Base-by-base conservation (phyloP, 1,139 yeast genomes). In the Candida pseudoviswanathii region DNA sequence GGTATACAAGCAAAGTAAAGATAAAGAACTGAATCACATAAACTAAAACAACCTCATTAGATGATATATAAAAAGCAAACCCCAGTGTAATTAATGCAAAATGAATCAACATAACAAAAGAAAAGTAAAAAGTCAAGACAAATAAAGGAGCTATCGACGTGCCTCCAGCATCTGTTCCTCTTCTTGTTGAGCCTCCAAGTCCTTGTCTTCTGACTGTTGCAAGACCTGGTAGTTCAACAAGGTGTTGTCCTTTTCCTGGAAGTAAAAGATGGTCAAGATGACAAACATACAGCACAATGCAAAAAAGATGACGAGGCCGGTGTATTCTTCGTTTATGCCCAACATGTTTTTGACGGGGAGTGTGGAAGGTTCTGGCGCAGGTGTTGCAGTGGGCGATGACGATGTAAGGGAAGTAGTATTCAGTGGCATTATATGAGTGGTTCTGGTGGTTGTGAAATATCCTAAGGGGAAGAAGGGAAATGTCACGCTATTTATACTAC, bases 291-390 rank as follows among this genome's bases (percentile, higher is more conserved):
- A 43, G 10, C 39, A 43, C 29, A 48, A 40, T 4, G 46, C 41
- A 26, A 48, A 47, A 11, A 52, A 46, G 29, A 52, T 16, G 3
- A 52, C 36, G 24, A 51, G 27, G n/a, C 54, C 53, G 10, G 46
- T 37, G 11, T 44, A 50, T 31, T 51, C 53, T 43, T 50, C 36
- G 33, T 44, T 42, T 42, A 42, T 33, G 10, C 41, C 41, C 11
- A 37, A 24, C 11, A 37, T 25, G 7, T 6, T 31, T n/a, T 22
- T 32, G 4, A 24, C 36, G 5, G 27, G 21, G n/a, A n/a, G n/a
- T n/a, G n/a, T n/a, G n/a, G n/a, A n/a, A n/a, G n/a, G n/a, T n/a
- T n/a, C n/a, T n/a, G n/a, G n/a, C n/a, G n/a, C n/a, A n/a, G n/a
- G n/a, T n/a, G n/a, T n/a, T n/a, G n/a, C n/a, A n/a, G n/a, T n/a